These are phyloP conservation scores for Salvia miltiorrhiza DNA, from an alignment of 257 asterid genomes.

Conservation along the genomic window DNA sequence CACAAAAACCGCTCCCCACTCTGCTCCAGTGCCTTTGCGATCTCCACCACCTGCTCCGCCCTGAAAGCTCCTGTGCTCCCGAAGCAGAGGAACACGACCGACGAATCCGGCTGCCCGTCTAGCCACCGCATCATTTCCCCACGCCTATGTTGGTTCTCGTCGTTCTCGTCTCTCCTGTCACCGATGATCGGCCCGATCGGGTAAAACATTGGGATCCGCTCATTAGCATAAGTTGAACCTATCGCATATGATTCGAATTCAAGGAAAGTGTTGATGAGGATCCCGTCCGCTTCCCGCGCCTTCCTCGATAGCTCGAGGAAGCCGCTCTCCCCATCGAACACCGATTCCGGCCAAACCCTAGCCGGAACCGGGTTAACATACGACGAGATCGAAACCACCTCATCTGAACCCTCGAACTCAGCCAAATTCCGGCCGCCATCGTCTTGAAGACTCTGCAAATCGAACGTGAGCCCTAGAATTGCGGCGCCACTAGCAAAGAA, in stretches of 20 bases:
- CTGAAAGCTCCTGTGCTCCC: constrained; percentile 30
- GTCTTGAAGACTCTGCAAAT: constrained; percentile 27
- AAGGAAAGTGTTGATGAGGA: constrained; percentile 30
- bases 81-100: constrained; percentile 38
- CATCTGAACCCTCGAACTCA: background rate
- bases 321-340: background rate
- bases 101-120: constrained; percentile 26
- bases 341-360: constrained; percentile 10
- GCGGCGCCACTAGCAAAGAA: constrained; percentile 41
- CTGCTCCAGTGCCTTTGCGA: constrained; percentile 31
- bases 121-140: constrained; percentile 24
- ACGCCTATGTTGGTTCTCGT: background rate
- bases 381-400: constrained; percentile 10
- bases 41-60: constrained; percentile 32
- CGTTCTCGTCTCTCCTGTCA: background rate
- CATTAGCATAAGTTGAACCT: background rate
- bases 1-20: constrained; percentile 34
- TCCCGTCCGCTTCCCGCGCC: constrained; percentile 27
- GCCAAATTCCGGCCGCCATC: background rate
- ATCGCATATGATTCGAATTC: constrained; percentile 29
- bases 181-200: constrained; percentile 33
- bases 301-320: background rate
- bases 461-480: constrained; percentile 27
- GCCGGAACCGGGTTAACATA: constrained; percentile 29
- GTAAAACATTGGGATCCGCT: constrained; percentile 24